Evolutionary conservation across 805 yeast genomes (phyloP).

Genomic region (Peterozyma toletana): DNA sequence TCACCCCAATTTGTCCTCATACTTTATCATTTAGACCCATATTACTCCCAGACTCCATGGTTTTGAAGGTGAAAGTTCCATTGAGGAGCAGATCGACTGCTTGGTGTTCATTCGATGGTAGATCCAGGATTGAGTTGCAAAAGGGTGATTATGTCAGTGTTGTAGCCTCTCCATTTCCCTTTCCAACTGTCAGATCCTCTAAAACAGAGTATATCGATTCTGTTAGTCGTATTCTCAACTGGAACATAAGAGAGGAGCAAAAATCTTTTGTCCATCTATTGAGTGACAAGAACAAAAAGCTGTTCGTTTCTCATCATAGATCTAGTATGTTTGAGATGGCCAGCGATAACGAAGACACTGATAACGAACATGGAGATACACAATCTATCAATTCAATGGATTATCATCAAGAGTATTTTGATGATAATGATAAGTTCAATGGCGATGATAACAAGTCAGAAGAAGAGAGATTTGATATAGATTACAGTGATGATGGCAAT

Average conservation of each 20-base stretch:
- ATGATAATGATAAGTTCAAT: slow-evolving; percentile 8
- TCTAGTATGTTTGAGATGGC: slow-evolving; percentile 6
- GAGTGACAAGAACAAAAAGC: slow-evolving; percentile 45
- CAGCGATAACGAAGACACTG: not conserved
- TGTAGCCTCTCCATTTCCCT: slow-evolving; percentile 83
- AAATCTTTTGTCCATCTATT: slow-evolving; percentile 65
- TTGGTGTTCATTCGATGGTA: slow-evolving; percentile 96
- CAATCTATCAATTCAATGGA: slow-evolving; percentile 8
- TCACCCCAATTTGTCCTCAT: slow-evolving; percentile 96
- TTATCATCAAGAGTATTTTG: slow-evolving; percentile 9
- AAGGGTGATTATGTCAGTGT: slow-evolving; percentile 84
- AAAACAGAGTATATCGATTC: slow-evolving; percentile 76
- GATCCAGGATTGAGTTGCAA: slow-evolving; percentile 70
- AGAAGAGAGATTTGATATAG: slow-evolving; percentile 22
- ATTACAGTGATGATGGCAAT: slow-evolving; percentile 14
- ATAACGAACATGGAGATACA: slow-evolving; percentile 10
- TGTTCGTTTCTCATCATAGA: slow-evolving; percentile 24
- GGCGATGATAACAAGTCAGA: slow-evolving; percentile 9
- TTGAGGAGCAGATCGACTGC: slow-evolving; percentile 76
- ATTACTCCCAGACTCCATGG: slow-evolving; percentile 89
- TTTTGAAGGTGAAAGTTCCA: slow-evolving; percentile 76
- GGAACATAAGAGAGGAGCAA: slow-evolving; percentile 90
- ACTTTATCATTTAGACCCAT: slow-evolving; percentile 90
- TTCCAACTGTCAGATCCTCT: slow-evolving; percentile 82
- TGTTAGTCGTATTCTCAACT: slow-evolving; percentile 78